Conservation (phyloP, 345 rosid species). For the Pugionium dolabratum region DNA sequence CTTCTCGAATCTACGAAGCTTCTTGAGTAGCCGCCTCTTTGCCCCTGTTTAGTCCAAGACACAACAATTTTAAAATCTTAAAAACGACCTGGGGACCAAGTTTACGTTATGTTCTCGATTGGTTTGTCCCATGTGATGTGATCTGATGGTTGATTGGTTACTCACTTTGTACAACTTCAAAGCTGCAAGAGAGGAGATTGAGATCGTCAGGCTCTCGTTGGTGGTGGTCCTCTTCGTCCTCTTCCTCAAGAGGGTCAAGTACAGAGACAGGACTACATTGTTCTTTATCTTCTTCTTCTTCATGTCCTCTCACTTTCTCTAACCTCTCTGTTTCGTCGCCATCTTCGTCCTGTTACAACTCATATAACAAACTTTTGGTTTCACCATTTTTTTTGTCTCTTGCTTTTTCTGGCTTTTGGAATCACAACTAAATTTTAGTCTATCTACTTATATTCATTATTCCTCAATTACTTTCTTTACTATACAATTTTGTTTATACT, state of each 20-base stretch:
- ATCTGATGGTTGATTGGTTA: conserved; percentile 22
- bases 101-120: conserved; percentile 3
- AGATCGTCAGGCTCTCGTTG: conserved; percentile 46
- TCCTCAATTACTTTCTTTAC: background rate
- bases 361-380: conserved; percentile 36
- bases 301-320: conserved; percentile 45
- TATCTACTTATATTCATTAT: background rate
- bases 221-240: conserved; percentile 54
- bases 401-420: conserved; percentile 20
- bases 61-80: conserved; percentile 2
- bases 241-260: conserved; percentile 64
- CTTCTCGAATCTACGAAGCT: conserved; percentile 78
- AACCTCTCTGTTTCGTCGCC: conserved; percentile 47
- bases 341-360: conserved; percentile 53
- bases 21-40: conserved; percentile 64
- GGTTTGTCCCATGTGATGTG: conserved; percentile 12
- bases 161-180: conserved; percentile 78
- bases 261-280: conserved; percentile 95
- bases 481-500: background rate
- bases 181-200: conserved; percentile 46
- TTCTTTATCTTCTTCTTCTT: conserved; percentile 58
- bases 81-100: conserved; percentile 3
- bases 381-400: conserved; percentile 31
- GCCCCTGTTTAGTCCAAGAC: conserved; percentile 55
- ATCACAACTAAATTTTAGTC: conserved; percentile 36